phyloP scores from a whole-genome alignment of 768 basidiomycete species.

The Podaxis sp. region DNA sequence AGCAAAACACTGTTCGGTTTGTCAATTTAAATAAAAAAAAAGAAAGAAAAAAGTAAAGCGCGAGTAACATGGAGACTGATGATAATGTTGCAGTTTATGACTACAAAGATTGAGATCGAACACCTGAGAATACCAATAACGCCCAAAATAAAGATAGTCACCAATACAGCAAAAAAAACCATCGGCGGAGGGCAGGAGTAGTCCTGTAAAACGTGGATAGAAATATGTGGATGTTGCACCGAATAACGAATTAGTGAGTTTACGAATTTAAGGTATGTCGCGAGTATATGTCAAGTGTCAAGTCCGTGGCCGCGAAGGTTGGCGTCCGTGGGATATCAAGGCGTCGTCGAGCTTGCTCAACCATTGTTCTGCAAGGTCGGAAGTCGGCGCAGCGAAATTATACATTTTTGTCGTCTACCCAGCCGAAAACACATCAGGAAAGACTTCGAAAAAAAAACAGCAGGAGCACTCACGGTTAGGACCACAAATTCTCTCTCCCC shows the following conservation, averaged over 20 bases:
- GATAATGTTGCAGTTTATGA: background rate
- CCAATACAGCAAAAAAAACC: background rate
- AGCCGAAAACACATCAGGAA: background rate
- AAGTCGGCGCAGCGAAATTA: conserved; percentile 40
- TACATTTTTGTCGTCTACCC: conserved; percentile 46
- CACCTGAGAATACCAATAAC: conserved; percentile 3
- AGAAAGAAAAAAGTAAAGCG: background rate
- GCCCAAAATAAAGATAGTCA: conserved; percentile 13
- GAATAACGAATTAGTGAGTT: conserved; percentile 4
- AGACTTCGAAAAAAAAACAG: background rate
- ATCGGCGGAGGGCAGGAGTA: background rate
- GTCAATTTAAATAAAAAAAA: background rate
- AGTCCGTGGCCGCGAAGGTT: conserved; percentile 22
- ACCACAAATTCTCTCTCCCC: conserved; percentile 61
- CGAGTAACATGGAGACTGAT: background rate
- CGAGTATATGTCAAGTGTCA: conserved; percentile 11
- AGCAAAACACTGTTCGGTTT: background rate
- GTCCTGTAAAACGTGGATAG: background rate
- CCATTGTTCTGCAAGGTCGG: conserved; percentile 35
- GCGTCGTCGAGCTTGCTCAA: conserved; percentile 38
- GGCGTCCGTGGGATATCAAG: conserved; percentile 19
- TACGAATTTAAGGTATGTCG: background rate
- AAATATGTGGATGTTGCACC: background rate
- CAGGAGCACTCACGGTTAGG: conserved; percentile 46
- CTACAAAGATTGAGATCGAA: conserved; percentile 5